phyloP scores from a whole-genome alignment of 495 filamentous ascomycete species.

The Bacidia gigantensis region DNA sequence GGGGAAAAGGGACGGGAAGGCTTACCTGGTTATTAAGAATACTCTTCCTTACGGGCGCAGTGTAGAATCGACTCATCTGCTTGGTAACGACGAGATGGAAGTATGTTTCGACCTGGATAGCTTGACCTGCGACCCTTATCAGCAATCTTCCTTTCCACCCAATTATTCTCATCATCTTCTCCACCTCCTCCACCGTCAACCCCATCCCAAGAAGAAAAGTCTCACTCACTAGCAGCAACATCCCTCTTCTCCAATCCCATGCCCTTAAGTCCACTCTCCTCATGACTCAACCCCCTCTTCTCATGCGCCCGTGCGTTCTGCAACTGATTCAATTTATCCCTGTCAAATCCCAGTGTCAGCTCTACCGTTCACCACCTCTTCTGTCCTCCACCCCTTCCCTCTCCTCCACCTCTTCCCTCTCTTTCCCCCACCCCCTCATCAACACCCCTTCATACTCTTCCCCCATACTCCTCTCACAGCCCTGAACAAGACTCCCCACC shows the following conservation, averaged over 20 bases:
- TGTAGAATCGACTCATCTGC: conserved; percentile 17
- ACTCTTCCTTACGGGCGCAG: conserved; percentile 22
- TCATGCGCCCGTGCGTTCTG: neutral
- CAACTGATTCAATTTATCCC: neutral
- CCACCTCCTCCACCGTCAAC: neutral
- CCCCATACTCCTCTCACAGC: no score
- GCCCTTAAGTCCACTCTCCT: conserved; percentile 6
- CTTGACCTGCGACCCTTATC: neutral
- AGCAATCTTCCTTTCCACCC: neutral
- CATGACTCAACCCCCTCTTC: neutral
- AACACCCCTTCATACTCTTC: no score
- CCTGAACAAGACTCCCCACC: no score
- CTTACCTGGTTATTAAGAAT: conserved; percentile 34
- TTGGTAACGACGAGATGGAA: conserved; percentile 34
- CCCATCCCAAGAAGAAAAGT: no score
- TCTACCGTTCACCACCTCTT: no score
- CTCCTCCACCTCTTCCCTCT: no score
- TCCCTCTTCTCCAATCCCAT: no score
- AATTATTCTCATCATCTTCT: neutral
- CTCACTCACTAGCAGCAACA: no score
- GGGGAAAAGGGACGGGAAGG: neutral
- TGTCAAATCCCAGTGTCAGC: no score
- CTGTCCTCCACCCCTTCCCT: no score
- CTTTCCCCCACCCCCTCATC: no score
- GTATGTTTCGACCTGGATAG: conserved; percentile 29